phyloP scores from a whole-genome alignment of 352 stramenopile genomes.

The Globisporangium spinosum region DNA sequence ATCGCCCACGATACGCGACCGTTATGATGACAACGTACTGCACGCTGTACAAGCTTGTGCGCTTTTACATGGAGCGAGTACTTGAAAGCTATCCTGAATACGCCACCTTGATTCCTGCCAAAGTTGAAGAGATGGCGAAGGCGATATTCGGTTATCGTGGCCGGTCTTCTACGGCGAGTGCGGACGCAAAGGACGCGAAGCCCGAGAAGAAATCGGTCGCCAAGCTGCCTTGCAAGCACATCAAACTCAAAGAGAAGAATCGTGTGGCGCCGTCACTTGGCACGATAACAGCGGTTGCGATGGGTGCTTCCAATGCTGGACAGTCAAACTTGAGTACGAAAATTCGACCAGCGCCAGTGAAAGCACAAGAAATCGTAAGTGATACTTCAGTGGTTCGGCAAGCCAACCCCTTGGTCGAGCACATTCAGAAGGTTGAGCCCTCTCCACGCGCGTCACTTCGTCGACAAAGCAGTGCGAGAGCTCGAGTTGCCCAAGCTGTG shows the following conservation, averaged over 20 bases:
- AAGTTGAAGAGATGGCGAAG: conserved; percentile 43
- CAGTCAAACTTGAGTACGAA: background rate
- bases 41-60: conserved; percentile 55
- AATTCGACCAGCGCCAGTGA: background rate
- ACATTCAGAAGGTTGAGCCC: background rate
- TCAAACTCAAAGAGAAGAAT: conserved; percentile 34
- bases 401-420: background rate
- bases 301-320: background rate
- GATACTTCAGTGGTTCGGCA: background rate
- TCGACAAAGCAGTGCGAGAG: background rate
- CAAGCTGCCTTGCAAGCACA: conserved; percentile 43
- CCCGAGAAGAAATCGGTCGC: conserved; percentile 41
- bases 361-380: background rate
- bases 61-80: conserved; percentile 50
- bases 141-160: conserved; percentile 25
- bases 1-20: conserved; percentile 45
- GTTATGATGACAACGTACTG: conserved; percentile 57
- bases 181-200: background rate
- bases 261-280: conserved; percentile 27
- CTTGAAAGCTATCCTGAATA: conserved; percentile 57
- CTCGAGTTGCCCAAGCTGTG: conserved; percentile 9
- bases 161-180: background rate
- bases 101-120: conserved; percentile 31
- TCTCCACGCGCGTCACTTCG: background rate
- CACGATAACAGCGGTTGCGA: background rate